phyloP scores from a whole-genome alignment of 176 grass and related monocot species.

The Juncus effusus region DNA sequence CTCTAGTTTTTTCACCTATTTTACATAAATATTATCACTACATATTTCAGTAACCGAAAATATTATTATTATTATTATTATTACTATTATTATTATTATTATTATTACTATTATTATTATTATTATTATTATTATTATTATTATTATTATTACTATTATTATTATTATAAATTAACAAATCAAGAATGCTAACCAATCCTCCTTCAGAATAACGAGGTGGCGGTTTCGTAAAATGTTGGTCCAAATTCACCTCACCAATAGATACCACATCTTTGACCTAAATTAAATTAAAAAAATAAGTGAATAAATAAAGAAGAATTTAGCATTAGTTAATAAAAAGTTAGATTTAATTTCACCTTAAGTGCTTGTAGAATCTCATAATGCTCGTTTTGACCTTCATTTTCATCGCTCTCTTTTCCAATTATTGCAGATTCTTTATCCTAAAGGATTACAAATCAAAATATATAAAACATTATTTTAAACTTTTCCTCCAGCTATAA shows the following conservation, averaged over 20 bases:
- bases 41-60: slow-evolving; percentile 6
- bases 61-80: too few species aligned
- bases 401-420: slow-evolving; percentile 17
- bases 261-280: slow-evolving; percentile 54
- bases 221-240: slow-evolving; percentile 77
- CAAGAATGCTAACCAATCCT: slow-evolving; percentile 56
- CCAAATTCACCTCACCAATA: slow-evolving; percentile 53
- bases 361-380: slow-evolving; percentile 24
- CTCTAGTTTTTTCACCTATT: slow-evolving; percentile 87
- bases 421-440: slow-evolving; percentile 26
- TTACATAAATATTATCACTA: slow-evolving; percentile 14
- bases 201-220: slow-evolving; percentile 77
- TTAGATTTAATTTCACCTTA: neutral
- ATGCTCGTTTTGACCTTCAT: slow-evolving; percentile 3
- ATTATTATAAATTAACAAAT: neutral
- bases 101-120: too few species aligned
- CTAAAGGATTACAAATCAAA: slow-evolving; percentile 13
- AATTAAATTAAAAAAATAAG: slow-evolving; percentile 30
- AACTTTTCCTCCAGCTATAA: neutral
- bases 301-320: neutral
- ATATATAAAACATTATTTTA: neutral
- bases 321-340: neutral
- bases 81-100: too few species aligned
- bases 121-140: too few species aligned
- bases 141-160: too few species aligned